phyloP scores from a whole-genome alignment of 2,329 filamentous ascomycete genomes.

The Sclerotinia minor region DNA sequence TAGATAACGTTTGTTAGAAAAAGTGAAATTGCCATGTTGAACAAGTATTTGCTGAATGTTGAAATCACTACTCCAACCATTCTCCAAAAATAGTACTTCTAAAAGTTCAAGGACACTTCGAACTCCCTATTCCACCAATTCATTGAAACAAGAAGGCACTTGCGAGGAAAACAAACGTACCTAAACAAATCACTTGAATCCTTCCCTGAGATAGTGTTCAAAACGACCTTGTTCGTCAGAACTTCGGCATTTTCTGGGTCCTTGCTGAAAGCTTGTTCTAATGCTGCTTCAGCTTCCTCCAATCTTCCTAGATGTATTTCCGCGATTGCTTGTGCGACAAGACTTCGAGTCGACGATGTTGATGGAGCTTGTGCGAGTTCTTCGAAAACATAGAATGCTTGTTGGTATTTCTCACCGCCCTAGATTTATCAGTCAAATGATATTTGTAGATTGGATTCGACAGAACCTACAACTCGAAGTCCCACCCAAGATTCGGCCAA shows the following conservation, averaged over 20 bases:
- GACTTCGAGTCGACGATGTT: slow-evolving; percentile 71
- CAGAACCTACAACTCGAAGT: slow-evolving; percentile 67
- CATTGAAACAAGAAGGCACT: neutral
- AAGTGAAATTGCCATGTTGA: slow-evolving; percentile 19
- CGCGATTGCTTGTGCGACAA: slow-evolving; percentile 85
- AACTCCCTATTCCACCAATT: neutral
- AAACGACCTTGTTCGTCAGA: slow-evolving; percentile 79
- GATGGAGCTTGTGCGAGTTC: slow-evolving; percentile 87
- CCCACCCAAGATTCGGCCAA: slow-evolving; percentile 95
- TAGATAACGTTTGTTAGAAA: slow-evolving; percentile 37
- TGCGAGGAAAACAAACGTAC: slow-evolving; percentile 50
- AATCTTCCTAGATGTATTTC: slow-evolving; percentile 87
- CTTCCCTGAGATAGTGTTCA: slow-evolving; percentile 76
- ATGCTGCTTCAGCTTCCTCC: slow-evolving; percentile 84
- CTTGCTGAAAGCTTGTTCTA: slow-evolving; percentile 76
- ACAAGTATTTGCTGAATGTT: neutral
- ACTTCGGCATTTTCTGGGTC: slow-evolving; percentile 70
- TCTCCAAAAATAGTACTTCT: neutral
- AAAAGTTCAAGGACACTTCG: neutral
- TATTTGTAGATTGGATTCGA: neutral
- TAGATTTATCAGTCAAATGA: slow-evolving; percentile 47
- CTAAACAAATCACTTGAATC: slow-evolving; percentile 60
- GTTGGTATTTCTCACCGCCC: slow-evolving; percentile 95
- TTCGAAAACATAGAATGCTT: slow-evolving; percentile 96
- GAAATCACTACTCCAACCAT: neutral